Evolutionary conservation across 805 yeast genomes (phyloP), one percentile per base, ranked within the genome.

Genomic region (Kuraishia floccosa): DNA sequence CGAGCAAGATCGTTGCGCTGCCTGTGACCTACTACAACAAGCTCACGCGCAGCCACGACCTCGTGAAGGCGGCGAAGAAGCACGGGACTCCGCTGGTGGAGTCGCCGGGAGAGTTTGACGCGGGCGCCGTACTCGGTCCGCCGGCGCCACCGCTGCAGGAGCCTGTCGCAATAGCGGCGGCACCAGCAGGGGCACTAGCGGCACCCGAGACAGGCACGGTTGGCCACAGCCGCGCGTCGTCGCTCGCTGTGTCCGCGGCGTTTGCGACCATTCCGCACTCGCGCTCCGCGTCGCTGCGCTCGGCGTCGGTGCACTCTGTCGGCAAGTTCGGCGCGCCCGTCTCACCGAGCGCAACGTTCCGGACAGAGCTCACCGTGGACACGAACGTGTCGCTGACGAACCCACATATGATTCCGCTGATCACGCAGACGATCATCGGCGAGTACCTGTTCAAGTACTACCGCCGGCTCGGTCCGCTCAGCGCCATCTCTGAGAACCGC

Each of bases 381-480:
- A 77, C 86, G 1, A 64, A 68, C 46, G 76, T 75, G 6, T 76
- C 85, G 0, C 56, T 74, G 30, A 72, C 78, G 1, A 82, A 76
- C 40, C 71, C 72, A 29, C 73, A 76, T 26, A 82, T 82, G 68
- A 76, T 81, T 41, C 85, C 85, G 3, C 87, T 89, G 2, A 71
- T 89, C 34, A 81, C 96, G 0, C 96, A 89, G 54, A 82, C 91
- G 4, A 86, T 89, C 27, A 81, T 87, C 52, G 98, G 98, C 31
- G 97, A 89, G 49, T 83, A 75, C 40, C 60, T 87, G 35, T 77
- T 67, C 68, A 89, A 89, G 54, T 87, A 87, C 50, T 83, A 78
- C 50, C 74, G 91, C 35, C 73, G 75, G 37, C 55, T 80, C 32
- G 87, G 87, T 2, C 79, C 86, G 11, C 61, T 83, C 30, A 77